These are phyloP conservation scores for Chlamydomonas schloesseri DNA, from an alignment of 139 green algal species.

Conservation along the genomic window DNA sequence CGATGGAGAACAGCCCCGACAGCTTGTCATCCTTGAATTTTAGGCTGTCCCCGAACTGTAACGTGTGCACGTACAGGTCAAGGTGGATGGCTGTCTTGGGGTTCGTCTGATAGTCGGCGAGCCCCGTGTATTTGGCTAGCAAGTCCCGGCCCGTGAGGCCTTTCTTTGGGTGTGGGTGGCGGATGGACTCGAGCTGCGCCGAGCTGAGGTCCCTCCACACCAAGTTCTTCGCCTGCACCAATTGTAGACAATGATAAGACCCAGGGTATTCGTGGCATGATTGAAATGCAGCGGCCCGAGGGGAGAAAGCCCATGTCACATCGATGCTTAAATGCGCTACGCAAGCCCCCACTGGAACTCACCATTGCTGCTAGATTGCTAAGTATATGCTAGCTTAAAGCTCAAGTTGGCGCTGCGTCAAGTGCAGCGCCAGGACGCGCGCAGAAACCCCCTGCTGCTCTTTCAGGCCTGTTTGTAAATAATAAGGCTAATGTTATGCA, in stretches of 20 bases:
- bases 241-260: not conserved
- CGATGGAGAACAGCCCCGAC: slow-evolving; percentile 70
- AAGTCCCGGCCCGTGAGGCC: slow-evolving; percentile 43
- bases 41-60: slow-evolving; percentile 54
- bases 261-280: no score
- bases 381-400: no score
- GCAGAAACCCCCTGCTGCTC: no score
- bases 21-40: slow-evolving; percentile 67
- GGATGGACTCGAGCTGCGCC: slow-evolving; percentile 50
- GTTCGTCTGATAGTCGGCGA: slow-evolving; percentile 24
- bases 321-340: no score
- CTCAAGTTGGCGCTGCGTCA: no score
- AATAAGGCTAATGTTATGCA: no score
- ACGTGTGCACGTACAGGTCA: slow-evolving; percentile 53
- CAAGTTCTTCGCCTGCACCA: slow-evolving; percentile 42
- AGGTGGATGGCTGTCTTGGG: slow-evolving; percentile 48
- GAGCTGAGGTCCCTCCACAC: slow-evolving; percentile 55
- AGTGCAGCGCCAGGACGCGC: no score
- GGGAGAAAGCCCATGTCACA: no score
- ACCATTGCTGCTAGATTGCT: no score
- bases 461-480: no score
- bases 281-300: no score
- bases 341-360: no score
- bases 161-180: slow-evolving; percentile 54
- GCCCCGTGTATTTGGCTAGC: slow-evolving; percentile 47